Conservation (phyloP, 257 asterid genomes). For the Salvia splendens region DNA sequence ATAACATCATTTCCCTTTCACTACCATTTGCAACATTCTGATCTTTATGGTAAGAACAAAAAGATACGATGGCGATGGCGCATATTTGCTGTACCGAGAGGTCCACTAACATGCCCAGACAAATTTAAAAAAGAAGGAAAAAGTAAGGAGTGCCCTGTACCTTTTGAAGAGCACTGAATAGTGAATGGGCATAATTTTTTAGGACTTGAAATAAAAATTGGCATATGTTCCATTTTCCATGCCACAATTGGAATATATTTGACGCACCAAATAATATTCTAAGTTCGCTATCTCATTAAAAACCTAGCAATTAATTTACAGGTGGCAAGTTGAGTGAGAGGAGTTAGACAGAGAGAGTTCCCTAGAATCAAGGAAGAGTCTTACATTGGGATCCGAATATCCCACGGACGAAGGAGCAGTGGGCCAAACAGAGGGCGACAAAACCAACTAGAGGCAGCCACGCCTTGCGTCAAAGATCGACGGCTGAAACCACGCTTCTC, state of each 20-base stretch:
- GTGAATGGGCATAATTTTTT: slow-evolving; percentile 28
- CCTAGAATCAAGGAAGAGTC: slow-evolving; percentile 17
- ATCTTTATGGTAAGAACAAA: slow-evolving; percentile 36
- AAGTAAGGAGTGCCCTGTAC: slow-evolving; percentile 33
- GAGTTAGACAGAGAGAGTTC: slow-evolving; percentile 24
- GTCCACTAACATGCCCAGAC: slow-evolving; percentile 45
- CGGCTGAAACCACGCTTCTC: slow-evolving; percentile 44
- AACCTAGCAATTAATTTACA: background rate
- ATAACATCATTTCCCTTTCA: slow-evolving; percentile 32
- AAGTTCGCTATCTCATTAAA: background rate
- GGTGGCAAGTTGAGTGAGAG: slow-evolving; percentile 26
- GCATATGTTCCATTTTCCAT: slow-evolving; percentile 1
- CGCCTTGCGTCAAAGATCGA: slow-evolving; percentile 46
- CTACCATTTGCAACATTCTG: slow-evolving; percentile 35
- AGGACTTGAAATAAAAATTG: slow-evolving; percentile 9
- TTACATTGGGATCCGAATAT: slow-evolving; percentile 48
- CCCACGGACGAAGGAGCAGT: slow-evolving; percentile 24
- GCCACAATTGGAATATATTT: slow-evolving; percentile 25
- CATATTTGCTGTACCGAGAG: slow-evolving; percentile 39
- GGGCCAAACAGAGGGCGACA: slow-evolving; percentile 34
- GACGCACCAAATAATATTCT: slow-evolving; percentile 13
- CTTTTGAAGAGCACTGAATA: slow-evolving; percentile 33
- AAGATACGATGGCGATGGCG: slow-evolving; percentile 38
- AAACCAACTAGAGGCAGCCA: slow-evolving; percentile 42
- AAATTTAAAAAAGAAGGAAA: slow-evolving; percentile 11